Conservation (phyloP, 345 rosid genomes). For the Odontarrhena argentea region DNA sequence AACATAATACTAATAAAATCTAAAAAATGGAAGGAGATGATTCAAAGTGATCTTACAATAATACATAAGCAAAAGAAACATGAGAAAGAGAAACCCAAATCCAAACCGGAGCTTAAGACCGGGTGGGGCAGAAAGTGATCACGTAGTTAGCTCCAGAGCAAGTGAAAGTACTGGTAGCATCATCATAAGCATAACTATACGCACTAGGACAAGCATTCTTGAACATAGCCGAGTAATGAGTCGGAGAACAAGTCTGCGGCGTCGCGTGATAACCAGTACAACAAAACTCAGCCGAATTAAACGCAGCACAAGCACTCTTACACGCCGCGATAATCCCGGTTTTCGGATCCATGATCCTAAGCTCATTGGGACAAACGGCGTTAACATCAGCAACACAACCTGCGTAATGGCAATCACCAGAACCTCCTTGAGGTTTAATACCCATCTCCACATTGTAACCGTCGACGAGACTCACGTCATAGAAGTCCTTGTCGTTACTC, state of each 20-base stretch:
- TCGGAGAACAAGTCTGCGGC: constrained; percentile 76
- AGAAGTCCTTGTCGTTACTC: constrained; percentile 59
- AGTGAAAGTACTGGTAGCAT: constrained; percentile 77
- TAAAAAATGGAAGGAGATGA: constrained; percentile 12
- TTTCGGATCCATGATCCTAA: constrained; percentile 48
- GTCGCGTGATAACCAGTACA: constrained; percentile 75
- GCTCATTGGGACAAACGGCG: constrained; percentile 61
- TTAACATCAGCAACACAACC: constrained; percentile 80
- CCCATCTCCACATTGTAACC: constrained; percentile 88
- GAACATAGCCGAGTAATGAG: constrained; percentile 74
- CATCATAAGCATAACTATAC: constrained; percentile 92
- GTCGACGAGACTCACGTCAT: constrained; percentile 92
- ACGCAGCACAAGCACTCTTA: constrained; percentile 82
- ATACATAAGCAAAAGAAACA: constrained; percentile 27
- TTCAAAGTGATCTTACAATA: constrained; percentile 12
- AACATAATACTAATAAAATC: constrained; percentile 17
- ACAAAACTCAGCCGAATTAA: constrained; percentile 73
- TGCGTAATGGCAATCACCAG: constrained; percentile 75
- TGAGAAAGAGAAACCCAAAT: neutral
- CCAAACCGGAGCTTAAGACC: constrained; percentile 17
- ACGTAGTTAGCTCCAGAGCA: constrained; percentile 73
- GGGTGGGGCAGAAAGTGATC: constrained; percentile 75
- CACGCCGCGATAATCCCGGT: constrained; percentile 71
- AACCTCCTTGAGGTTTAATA: constrained; percentile 60
- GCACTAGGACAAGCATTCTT: constrained; percentile 88